Evolutionary conservation across 164 flowering plant genomes (phyloP), one percentile per base, ranked within the genome.

Genomic region (Hamamelis virginiana): DNA sequence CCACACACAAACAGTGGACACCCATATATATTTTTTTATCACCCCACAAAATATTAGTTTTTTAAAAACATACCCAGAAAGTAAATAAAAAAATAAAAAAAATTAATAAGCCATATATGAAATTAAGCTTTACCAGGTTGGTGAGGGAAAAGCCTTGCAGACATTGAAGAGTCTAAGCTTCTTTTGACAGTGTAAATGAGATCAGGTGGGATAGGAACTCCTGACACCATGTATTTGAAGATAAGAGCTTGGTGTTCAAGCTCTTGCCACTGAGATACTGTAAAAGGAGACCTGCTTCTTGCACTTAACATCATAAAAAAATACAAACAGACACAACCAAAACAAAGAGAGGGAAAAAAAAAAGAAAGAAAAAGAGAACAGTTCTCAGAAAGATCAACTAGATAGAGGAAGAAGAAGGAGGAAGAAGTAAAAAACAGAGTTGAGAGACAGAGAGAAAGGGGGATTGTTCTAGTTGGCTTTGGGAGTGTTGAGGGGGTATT

Each of bases 191-290:
- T 45, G 75, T 57, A 79, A 59, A 84, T 64, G 64, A 85, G 89
- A 71, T 85, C 86, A 59, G 85, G 74, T 22, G 90, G 90, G 55
- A 88, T 65, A 59, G 86, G 87, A 1, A 77, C 50, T 48, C 89
- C 88, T 13, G 83, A 70, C 27, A 72, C 64, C 77, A 86, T 76
- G 81, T 84, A 83, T 48, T 85, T 87, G 84, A 78, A 87, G 74
- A 87, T 78, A 1, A 85, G 82, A 56, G 88, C 91, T 82, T 87
- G 91, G 61, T 84, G 86, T 69, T 87, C 88, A 28, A 87, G 88
- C 75, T 87, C 91, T 71, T 87, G 84, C 88, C 86, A 84, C 53
- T 87, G 91, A n/a, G 79, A 65, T 62, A 79, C 69, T 53, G 91
- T 87, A 76, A 87, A 87, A 27, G 81, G 82, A 68, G 76, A 72